Base-by-base conservation (phyloP, 78 protist genomes). In the Dictyostelium firmibasis region DNA sequence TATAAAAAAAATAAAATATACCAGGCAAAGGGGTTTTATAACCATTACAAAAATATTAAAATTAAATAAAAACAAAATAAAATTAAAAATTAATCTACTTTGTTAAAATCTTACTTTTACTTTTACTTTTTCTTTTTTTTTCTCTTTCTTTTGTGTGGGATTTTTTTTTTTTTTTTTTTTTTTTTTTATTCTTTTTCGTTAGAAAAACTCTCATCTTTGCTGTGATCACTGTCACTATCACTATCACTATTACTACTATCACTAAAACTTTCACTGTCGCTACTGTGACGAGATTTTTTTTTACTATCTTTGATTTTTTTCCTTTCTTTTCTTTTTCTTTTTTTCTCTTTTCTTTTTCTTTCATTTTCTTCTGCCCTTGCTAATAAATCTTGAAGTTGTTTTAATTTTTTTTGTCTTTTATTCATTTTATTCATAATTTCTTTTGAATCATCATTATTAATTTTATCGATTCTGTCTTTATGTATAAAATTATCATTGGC, bases 311-410 rank as follows among this genome's bases (percentile, higher is more conserved):
- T 38, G 18, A 16, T 76, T 27, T 36, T 35, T 76, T 76, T 76
- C 20, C 23, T 76, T 57, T 82, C 75, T 67, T 83, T 67, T 33
- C 27, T 20, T 67, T 38, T 83, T 41, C 44, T 72, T 64, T 83
- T 83, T 29, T 83, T 83, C 70, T 84, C 89, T 67, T 67, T 84
- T 43, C 62, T 84, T 6, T 38, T 84, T 84, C 89, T 60, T 27
- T 84, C 77, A 23, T 11, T 84, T 84, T 84, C 89, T 27, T 67
- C 81, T 38, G 89, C 89, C 41, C 89, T 60, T 0, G 79, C 78
- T 14, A 84, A 41, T 41, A 84, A 16, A 36, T 84, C 89, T 84
- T 84, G 47, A 25, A 84, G 89, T 43, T 67, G 77, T 43, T 84
- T 31, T 27, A 84, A 41, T 67, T 67, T 60, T 10, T 11, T 11